These are phyloP conservation scores for Lomentospora prolificans DNA, from an alignment of 2,329 filamentous ascomycete species.

Conservation along the genomic window DNA sequence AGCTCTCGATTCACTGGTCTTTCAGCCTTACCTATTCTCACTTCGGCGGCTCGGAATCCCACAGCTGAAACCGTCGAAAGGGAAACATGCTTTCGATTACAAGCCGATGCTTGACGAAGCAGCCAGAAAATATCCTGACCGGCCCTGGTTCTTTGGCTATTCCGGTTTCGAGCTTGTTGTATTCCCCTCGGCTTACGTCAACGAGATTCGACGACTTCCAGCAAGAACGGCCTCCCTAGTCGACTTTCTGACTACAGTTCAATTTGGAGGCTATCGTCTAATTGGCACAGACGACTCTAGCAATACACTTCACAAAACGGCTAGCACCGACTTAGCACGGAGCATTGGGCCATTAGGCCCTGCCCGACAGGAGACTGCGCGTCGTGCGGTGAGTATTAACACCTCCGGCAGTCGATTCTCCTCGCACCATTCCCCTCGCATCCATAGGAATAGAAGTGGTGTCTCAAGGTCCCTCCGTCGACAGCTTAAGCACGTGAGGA, in stretches of 20 bases:
- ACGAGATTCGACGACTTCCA: conserved; percentile 4
- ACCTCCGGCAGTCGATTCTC: neutral
- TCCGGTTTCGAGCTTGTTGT: conserved; percentile 5
- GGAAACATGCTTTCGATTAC: conserved; percentile 6
- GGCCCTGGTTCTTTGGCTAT: conserved; percentile 5
- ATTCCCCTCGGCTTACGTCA: conserved; percentile 2
- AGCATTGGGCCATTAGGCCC: conserved; percentile 2
- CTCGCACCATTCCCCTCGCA: neutral
- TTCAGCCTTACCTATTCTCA: conserved; percentile 4
- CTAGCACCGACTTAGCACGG: conserved; percentile 4
- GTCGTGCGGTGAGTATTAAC: conserved; percentile 1
- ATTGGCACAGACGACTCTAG: conserved; percentile 6
- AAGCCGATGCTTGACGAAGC: conserved; percentile 6
- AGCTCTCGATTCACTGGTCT: conserved; percentile 2
- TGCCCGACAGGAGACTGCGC: conserved; percentile 4
- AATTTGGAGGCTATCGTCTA: conserved; percentile 5
- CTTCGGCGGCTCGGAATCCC: conserved; percentile 1
- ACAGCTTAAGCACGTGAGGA: too few relatives aligned
- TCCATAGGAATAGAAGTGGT: too few relatives aligned
- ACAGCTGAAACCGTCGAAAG: conserved; percentile 4
- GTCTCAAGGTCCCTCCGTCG: too few relatives aligned
- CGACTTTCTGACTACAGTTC: conserved; percentile 5
- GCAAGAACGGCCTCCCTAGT: conserved; percentile 3
- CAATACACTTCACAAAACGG: conserved; percentile 6
- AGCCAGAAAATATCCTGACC: conserved; percentile 1